Evolutionary conservation across 2,329 filamentous ascomycete genomes (phyloP).

Genomic region (Microascus cirrosus): DNA sequence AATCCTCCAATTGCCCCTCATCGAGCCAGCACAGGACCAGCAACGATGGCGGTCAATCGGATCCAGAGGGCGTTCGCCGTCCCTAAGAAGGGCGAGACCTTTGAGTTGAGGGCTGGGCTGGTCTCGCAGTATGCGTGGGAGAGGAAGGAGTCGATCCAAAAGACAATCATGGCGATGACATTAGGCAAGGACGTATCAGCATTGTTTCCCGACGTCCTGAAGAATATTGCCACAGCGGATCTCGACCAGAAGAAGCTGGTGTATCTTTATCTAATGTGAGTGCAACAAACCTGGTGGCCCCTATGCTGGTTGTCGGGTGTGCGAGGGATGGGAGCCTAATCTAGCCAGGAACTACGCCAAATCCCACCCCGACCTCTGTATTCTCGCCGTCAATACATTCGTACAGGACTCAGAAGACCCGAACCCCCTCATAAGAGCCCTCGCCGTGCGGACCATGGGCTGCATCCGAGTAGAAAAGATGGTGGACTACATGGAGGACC

Average conservation of each 20-base stretch:
- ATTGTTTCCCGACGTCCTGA: slow-evolving; percentile 92
- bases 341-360: slow-evolving; percentile 88
- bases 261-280: slow-evolving; percentile 92
- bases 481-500: slow-evolving; percentile 99
- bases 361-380: slow-evolving; percentile 95
- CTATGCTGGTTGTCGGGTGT: neutral
- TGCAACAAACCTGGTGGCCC: slow-evolving; percentile 6
- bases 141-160: slow-evolving; percentile 97
- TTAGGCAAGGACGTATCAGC: slow-evolving; percentile 96
- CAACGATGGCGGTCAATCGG: slow-evolving; percentile 82
- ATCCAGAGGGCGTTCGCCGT: slow-evolving; percentile 88
- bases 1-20: neutral
- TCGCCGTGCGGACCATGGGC: slow-evolving; percentile 96
- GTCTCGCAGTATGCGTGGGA: slow-evolving; percentile 99
- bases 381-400: slow-evolving; percentile 97
- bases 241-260: slow-evolving; percentile 99
- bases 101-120: slow-evolving; percentile 87
- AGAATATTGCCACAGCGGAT: slow-evolving; percentile 93
- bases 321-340: neutral
- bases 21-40: neutral
- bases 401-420: slow-evolving; percentile 98
- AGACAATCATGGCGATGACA: slow-evolving; percentile 99
- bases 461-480: slow-evolving; percentile 98
- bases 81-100: slow-evolving; percentile 94
- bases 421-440: slow-evolving; percentile 85